Evolutionary conservation across 345 rosid genomes (phyloP).

Genomic region (Populus simonii): DNA sequence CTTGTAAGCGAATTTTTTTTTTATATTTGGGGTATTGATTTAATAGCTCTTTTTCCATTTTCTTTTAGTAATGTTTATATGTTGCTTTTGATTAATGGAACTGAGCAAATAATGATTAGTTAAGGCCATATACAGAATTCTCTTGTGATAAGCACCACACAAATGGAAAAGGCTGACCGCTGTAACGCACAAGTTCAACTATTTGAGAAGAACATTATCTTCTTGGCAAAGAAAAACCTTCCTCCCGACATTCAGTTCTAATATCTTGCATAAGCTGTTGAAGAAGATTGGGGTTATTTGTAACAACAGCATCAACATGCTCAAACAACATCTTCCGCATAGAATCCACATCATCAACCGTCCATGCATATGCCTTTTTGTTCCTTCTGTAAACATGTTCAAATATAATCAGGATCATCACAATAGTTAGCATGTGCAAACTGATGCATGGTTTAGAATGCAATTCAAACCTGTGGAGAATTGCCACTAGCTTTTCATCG

Average conservation of each 20-base stretch:
- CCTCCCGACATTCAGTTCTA: slow-evolving; percentile 68
- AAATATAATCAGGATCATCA: neutral
- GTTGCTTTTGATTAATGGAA: neutral
- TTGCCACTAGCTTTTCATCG: slow-evolving; percentile 50
- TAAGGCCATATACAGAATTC: neutral
- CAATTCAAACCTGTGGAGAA: slow-evolving; percentile 56
- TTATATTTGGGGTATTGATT: too few relatives aligned
- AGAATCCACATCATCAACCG: slow-evolving; percentile 73
- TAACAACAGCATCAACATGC: slow-evolving; percentile 70
- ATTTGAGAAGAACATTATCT: slow-evolving; percentile 1
- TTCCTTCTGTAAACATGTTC: slow-evolving; percentile 49
- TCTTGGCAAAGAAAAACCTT: slow-evolving; percentile 49
- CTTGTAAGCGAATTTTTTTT: too few relatives aligned
- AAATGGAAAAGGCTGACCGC: neutral
- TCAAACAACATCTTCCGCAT: slow-evolving; percentile 65
- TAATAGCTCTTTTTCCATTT: too few relatives aligned
- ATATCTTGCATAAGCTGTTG: slow-evolving; percentile 63
- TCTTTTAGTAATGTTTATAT: too few relatives aligned
- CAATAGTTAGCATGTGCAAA: neutral
- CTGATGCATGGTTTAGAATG: neutral
- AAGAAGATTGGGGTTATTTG: slow-evolving; percentile 65
- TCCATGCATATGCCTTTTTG: slow-evolving; percentile 80
- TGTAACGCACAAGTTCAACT: neutral
- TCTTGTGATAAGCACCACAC: neutral
- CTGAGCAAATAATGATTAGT: neutral